Percentiles rank a stretch among this genome's conserved stretches.
These are phyloP conservation scores for Mucor piriformis DNA, from an alignment of 371 early-diverging fungal species.

Conservation along the genomic window DNA sequence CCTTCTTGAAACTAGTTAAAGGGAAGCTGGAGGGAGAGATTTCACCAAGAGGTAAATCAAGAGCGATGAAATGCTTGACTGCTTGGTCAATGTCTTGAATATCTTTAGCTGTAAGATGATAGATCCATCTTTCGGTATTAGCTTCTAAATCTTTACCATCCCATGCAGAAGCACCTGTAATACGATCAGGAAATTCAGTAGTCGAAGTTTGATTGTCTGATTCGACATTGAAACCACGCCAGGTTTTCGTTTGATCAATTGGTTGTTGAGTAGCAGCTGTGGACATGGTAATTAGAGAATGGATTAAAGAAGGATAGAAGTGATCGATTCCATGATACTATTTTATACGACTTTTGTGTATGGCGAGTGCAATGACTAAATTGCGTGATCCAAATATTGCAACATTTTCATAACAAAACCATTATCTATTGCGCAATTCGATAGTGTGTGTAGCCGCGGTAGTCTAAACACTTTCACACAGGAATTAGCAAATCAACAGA, in stretches of 20 bases:
- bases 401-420: slow-evolving; percentile 2
- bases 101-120: slow-evolving; percentile 38
- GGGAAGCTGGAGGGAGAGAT: slow-evolving; percentile 37
- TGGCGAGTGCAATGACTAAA: slow-evolving; percentile 1
- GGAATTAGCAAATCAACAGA: too few relatives aligned
- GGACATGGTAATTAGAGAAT: background rate
- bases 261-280: background rate
- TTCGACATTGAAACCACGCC: slow-evolving; percentile 16
- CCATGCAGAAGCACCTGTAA: slow-evolving; percentile 44
- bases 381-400: slow-evolving; percentile 16
- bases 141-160: slow-evolving; percentile 44
- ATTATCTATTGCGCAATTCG: background rate
- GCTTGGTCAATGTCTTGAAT: slow-evolving; percentile 40
- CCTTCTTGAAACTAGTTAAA: slow-evolving; percentile 29
- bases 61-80: slow-evolving; percentile 32
- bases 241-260: background rate
- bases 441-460: background rate
- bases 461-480: too few relatives aligned
- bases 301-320: background rate
- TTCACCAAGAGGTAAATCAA: slow-evolving; percentile 32
- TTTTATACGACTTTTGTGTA: background rate
- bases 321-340: background rate
- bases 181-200: slow-evolving; percentile 38
- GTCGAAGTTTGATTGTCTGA: slow-evolving; percentile 17
- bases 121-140: slow-evolving; percentile 45